phyloP scores from a whole-genome alignment of 1,284 basidiomycete species.

The Ustilago shanxiensis region DNA sequence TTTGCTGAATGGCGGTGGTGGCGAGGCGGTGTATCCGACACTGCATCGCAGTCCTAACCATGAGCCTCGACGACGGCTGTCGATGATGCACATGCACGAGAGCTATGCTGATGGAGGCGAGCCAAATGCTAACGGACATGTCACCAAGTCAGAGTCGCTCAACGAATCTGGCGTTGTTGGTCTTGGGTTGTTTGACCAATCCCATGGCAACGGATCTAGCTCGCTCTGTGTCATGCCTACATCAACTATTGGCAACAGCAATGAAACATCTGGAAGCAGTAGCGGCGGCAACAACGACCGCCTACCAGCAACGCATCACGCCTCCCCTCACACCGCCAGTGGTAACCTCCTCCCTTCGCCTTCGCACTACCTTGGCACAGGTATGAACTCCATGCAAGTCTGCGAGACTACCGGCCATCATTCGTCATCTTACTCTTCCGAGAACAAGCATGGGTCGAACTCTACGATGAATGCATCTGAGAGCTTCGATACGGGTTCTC shows the following conservation, averaged over 20 bases:
- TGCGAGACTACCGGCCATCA: not conserved
- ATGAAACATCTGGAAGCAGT: not conserved
- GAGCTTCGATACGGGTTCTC: conserved; percentile 32
- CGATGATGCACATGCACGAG: conserved; percentile 7
- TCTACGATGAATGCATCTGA: conserved; percentile 13
- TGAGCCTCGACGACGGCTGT: conserved; percentile 19
- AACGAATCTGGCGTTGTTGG: conserved; percentile 6
- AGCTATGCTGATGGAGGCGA: not conserved
- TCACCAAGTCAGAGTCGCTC: not conserved
- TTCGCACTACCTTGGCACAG: conserved; percentile 11
- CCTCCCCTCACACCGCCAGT: conserved; percentile 9
- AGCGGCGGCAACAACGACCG: conserved; percentile 7
- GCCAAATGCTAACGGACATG: not conserved
- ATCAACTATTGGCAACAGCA: not conserved
- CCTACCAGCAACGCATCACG: not conserved
- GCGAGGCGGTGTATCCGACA: not conserved
- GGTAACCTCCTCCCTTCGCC: conserved; percentile 2
- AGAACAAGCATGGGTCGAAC: conserved; percentile 3
- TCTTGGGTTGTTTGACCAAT: conserved; percentile 17
- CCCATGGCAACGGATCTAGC: conserved; percentile 1
- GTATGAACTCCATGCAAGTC: conserved; percentile 26
- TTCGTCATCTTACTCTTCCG: not conserved
- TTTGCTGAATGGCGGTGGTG: conserved; percentile 3
- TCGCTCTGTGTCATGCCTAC: conserved; percentile 7
- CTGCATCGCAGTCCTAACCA: conserved; percentile 19